Base-by-base conservation (phyloP, 768 basidiomycete species). In the Lactifluus echinatus region DNA sequence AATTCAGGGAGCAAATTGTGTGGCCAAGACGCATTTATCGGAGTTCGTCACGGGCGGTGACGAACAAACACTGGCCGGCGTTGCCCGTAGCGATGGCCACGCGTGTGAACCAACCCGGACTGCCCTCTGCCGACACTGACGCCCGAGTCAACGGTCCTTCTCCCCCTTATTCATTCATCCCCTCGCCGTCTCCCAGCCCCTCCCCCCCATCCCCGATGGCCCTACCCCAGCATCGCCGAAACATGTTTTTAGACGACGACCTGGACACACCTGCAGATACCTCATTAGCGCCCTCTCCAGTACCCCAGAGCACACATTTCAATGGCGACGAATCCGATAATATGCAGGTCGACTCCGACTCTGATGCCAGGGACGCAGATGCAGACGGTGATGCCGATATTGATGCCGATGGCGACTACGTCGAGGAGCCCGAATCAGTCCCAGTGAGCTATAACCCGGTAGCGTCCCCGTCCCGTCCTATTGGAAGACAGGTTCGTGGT, bases 261-360 rank as follows among this genome's bases (percentile, higher is more conserved):
- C 47, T 59, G 31, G 54, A 60, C 65, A 67, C 65, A 61, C 62
- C 64, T 48, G 61, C 54, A 45, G 43, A 52, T 60, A 63, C 57
- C 60, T 57, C 63, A 40, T 26, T 59, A 34, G 54, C 57, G 46
- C 65, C 65, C 53, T 66, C 67, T 63, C 66, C 69, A 61, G 56
- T 50, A 46, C 46, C 51, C 33, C 47, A 61, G 49, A 59, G 57
- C 50, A 73, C 74, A 70, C 84, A 83, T 44, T 68, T 69, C 72
- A 73, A 72, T 61, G 74, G 75, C 59, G 73, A 75, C 60, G 72
- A 74, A 65, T 51, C 57, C 63, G 66, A 82, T 65, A 80, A 82
- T 68, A 87, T 88, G 86, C 78, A 84, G 67, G 71, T 87, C 71
- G 85, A 87, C 76, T 81, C 80, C 61, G 76, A 78, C 71, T 68